These are phyloP conservation scores for Solanum hybrid DNA, from an alignment of 305 asterid genomes.

Conservation along the genomic window DNA sequence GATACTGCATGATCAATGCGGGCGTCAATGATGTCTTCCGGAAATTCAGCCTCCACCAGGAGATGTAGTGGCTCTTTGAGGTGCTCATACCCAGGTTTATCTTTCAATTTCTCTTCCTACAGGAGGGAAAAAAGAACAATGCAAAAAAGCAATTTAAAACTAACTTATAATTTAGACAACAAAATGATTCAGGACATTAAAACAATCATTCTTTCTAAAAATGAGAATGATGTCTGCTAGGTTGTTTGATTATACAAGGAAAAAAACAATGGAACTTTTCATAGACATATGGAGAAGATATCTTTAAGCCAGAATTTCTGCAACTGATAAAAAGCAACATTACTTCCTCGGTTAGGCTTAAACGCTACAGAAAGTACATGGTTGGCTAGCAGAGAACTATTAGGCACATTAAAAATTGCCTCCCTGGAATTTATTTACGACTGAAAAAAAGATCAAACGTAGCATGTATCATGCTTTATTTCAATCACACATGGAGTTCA, in stretches of 20 bases:
- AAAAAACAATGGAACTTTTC: not conserved
- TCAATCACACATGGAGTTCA: not conserved
- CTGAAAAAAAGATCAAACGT: not conserved
- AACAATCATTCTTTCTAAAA: not conserved
- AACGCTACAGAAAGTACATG: not conserved
- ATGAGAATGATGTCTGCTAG: not conserved
- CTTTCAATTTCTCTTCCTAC: slow-evolving; percentile 69
- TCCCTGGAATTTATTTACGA: not conserved
- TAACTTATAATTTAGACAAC: not conserved
- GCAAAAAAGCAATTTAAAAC: not conserved
- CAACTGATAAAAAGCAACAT: too few species aligned
- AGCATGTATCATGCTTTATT: not conserved
- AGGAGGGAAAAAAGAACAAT: not conserved
- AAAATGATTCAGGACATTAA: not conserved
- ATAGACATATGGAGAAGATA: not conserved
- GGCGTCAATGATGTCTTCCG: slow-evolving; percentile 57
- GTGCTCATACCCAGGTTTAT: slow-evolving; percentile 79
- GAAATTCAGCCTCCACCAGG: slow-evolving; percentile 71
- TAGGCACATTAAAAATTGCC: not conserved
- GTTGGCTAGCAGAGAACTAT: not conserved
- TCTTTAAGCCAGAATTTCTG: not conserved
- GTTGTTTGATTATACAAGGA: not conserved
- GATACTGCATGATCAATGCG: slow-evolving; percentile 64
- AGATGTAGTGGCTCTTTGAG: slow-evolving; percentile 85
- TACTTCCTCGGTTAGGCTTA: too few species aligned